Conservation (phyloP, 1,139 yeast genomes). For the Suhomyces bokatorum region DNA sequence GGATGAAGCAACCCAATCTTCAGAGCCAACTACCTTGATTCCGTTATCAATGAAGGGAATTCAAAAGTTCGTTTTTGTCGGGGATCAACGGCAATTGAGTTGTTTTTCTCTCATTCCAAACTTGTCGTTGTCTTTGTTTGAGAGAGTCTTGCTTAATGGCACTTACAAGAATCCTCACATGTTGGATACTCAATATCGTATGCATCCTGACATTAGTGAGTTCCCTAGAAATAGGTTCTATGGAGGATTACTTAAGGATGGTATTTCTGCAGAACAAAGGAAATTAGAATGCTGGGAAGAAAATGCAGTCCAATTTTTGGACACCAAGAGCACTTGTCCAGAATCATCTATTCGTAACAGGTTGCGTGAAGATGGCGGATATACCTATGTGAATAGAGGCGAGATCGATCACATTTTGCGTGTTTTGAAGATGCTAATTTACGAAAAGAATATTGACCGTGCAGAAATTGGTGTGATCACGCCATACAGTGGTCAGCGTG, state of each 20-base stretch:
- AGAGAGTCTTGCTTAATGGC: conserved; percentile 56
- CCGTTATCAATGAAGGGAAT: conserved; percentile 71
- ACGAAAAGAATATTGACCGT: conserved; percentile 52
- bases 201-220: conserved; percentile 64
- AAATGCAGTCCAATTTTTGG: conserved; percentile 56
- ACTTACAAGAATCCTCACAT: conserved; percentile 60
- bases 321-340: conserved; percentile 41
- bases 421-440: conserved; percentile 48
- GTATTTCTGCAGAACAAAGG: conserved; percentile 55
- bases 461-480: conserved; percentile 65
- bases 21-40: conserved; percentile 68
- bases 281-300: conserved; percentile 37
- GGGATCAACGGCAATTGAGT: conserved; percentile 66
- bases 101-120: conserved; percentile 68
- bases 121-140: conserved; percentile 58
- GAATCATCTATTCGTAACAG: conserved; percentile 50
- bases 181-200: conserved; percentile 73
- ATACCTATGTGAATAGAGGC: conserved; percentile 52
- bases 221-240: conserved; percentile 63
- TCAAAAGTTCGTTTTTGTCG: conserved; percentile 67
- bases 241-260: conserved; percentile 55
- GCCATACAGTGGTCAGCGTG: conserved; percentile 74
- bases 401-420: conserved; percentile 52
- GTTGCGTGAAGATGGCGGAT: conserved; percentile 51
- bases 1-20: conserved; percentile 50